Percentiles rank a stretch among this genome's conserved stretches.
Evolutionary conservation across 192 early-diverging fungal genomes (phyloP).

Genomic region (Coemansia umbellata): DNA sequence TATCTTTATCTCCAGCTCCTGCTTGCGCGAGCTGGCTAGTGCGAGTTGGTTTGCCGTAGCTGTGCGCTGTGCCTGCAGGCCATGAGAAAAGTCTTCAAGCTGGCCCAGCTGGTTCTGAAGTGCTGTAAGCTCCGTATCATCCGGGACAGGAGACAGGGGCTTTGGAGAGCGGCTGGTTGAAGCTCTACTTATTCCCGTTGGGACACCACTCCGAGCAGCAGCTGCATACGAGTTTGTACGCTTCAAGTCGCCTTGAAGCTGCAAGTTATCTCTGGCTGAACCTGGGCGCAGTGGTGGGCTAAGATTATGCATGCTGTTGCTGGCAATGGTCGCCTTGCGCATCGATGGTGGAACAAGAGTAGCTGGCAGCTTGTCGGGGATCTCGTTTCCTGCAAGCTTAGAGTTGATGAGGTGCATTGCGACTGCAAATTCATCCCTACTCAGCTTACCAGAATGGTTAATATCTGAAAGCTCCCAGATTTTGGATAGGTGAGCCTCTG

Average conservation of each 20-base stretch:
- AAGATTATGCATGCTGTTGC: conserved; percentile 37
- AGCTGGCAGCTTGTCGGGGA: conserved; percentile 52
- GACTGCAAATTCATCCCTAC: conserved; percentile 72
- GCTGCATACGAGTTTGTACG: conserved; percentile 31
- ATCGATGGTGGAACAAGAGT: conserved; percentile 49
- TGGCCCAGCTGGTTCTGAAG: conserved; percentile 44
- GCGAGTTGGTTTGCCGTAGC: conserved; percentile 26
- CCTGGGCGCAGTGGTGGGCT: conserved; percentile 28
- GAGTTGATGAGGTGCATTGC: conserved; percentile 76
- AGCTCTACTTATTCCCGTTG: conserved; percentile 16
- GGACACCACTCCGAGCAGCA: conserved; percentile 10
- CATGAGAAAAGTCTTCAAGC: conserved; percentile 39
- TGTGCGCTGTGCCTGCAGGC: conserved; percentile 41
- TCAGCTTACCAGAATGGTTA: conserved; percentile 57
- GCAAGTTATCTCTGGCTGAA: conserved; percentile 15
- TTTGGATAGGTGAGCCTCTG: conserved; percentile 61
- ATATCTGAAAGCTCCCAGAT: conserved; percentile 80
- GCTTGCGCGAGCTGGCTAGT: conserved; percentile 33
- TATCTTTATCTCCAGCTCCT: conserved; percentile 46
- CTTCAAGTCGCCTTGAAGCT: conserved; percentile 21
- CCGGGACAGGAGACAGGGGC: conserved; percentile 22
- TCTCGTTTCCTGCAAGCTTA: conserved; percentile 48
- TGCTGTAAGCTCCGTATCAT: conserved; percentile 15
- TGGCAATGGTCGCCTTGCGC: conserved; percentile 28
- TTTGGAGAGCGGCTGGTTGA: conserved; percentile 23